Evolutionary conservation across 208 protist genomes (phyloP).

Genomic region (Zelonia costaricensis): DNA sequence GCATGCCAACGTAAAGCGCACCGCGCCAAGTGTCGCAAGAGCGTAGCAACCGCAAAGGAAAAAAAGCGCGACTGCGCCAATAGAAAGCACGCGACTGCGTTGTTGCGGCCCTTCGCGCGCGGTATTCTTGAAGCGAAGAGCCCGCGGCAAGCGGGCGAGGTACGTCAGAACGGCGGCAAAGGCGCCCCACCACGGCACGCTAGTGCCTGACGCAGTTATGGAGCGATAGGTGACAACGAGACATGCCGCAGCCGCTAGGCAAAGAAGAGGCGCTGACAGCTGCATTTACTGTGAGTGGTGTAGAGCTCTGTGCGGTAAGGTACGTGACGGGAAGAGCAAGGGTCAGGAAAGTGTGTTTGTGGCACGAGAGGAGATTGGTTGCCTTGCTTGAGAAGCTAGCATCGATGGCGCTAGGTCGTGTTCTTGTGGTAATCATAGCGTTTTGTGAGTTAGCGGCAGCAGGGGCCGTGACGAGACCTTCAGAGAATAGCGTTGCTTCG

Average conservation of each 20-base stretch:
- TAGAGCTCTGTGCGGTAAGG: not conserved
- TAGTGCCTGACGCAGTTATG: conserved; percentile 10
- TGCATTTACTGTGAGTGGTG: not conserved
- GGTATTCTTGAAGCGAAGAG: not conserved
- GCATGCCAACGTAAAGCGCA: conserved; percentile 10
- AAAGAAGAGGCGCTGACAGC: not conserved
- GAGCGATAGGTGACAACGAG: conserved; percentile 14
- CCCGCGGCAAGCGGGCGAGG: conserved; percentile 3
- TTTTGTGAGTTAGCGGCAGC: no score
- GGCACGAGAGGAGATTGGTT: not conserved
- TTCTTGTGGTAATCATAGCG: no score
- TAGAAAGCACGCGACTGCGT: conserved; percentile 6
- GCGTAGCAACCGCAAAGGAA: conserved; percentile 13
- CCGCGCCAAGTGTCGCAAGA: conserved; percentile 15
- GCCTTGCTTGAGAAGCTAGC: no score
- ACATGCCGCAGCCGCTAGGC: conserved; percentile 9
- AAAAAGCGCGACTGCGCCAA: conserved; percentile 7
- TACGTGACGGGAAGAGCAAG: not conserved
- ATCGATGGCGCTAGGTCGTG: no score
- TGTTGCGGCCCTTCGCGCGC: not conserved
- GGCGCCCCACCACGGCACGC: conserved; percentile 17
- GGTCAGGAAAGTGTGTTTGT: not conserved
- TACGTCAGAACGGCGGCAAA: conserved; percentile 17
- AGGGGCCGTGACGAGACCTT: no score
- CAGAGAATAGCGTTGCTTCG: no score